These are phyloP conservation scores for Trifolium pratense DNA, from an alignment of 306 rosid genomes.

Conservation along the genomic window DNA sequence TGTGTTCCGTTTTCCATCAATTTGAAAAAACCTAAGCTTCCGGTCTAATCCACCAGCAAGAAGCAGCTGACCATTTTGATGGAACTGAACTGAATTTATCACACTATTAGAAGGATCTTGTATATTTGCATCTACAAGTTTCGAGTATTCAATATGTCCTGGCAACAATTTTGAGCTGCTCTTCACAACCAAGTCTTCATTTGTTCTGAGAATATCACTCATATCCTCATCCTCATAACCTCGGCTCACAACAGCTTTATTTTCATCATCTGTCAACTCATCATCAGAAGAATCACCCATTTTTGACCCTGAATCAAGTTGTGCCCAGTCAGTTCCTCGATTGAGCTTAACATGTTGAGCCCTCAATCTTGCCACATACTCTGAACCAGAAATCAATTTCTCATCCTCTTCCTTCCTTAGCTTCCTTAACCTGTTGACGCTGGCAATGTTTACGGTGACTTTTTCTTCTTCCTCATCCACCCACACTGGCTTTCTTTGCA, in stretches of 20 bases:
- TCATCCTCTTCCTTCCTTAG: constrained; percentile 86
- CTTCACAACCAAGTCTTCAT: constrained; percentile 78
- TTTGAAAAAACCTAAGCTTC: constrained; percentile 79
- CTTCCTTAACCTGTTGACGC: constrained; percentile 77
- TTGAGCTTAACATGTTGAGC: constrained; percentile 87
- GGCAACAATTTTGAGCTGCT: constrained; percentile 70
- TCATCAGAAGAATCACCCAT: constrained; percentile 40
- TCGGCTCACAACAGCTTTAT: constrained; percentile 47
- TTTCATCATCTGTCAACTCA: constrained; percentile 76
- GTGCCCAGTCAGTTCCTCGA: constrained; percentile 87
- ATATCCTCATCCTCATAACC: constrained; percentile 61
- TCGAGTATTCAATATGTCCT: constrained; percentile 73
- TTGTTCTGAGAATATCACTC: constrained; percentile 73
- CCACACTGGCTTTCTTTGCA: constrained; percentile 78
- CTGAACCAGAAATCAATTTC: constrained; percentile 69
- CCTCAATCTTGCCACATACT: constrained; percentile 84
- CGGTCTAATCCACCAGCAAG: constrained; percentile 83
- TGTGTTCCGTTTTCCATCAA: constrained; percentile 87
- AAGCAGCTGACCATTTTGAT: constrained; percentile 79
- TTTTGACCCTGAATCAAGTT: constrained; percentile 18
- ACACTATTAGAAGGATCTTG: constrained; percentile 76
- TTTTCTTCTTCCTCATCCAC: constrained; percentile 84
- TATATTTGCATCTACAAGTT: constrained; percentile 74
- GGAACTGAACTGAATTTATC: constrained; percentile 83
- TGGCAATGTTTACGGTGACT: constrained; percentile 62